Base-by-base conservation (phyloP, 1,284 basidiomycete genomes). In the Papiliotrema fonsecae region DNA sequence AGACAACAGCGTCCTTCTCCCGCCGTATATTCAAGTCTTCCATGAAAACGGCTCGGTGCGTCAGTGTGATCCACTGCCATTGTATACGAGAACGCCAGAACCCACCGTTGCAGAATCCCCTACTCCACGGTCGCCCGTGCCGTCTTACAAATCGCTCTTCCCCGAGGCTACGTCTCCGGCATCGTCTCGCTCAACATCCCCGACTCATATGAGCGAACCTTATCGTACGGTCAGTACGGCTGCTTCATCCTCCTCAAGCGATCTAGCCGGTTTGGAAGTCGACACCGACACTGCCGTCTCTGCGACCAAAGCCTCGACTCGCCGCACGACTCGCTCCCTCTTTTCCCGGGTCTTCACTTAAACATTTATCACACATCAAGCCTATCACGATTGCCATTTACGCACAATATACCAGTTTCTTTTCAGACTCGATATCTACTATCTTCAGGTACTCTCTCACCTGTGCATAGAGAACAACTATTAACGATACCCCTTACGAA, bases 1-100 rank as follows among this genome's bases (percentile, higher is more conserved):
- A 18, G 22, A 10, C 55, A 1, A 19, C n/a, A 38, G 30, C 40
- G 13, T n/a, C n/a, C 36, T 45, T 2, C 61, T 72, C 0, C 70
- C 72, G 3, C 58, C 70, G 3, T 74, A 72, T 50, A 56, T 63
- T 30, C 64, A 68, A 47, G 54, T 73, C 14, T 74, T 64, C 56
- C 61, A 67, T 44, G 70, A 72, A 58, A 72, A 72, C 42, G 70
- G 72, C 14, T 63, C 65, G 28, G 28, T 52, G 21, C 54, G 65
- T 26, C 62, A 66, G 42, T 67, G 70, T 42, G 72, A 72, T 42
- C 58, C 67, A 9, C 50, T 73, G 6, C 72, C 72, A 3, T 42
- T 69, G 4, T 74, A 74, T 55, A 32, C 45, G 10, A 13, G 9
- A 18, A 7, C 11, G 7, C 14, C 6, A 5, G 38, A 21, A n/a